These are phyloP conservation scores for Acacia concinna DNA, from an alignment of 331 rosid genomes.

Conservation along the genomic window DNA sequence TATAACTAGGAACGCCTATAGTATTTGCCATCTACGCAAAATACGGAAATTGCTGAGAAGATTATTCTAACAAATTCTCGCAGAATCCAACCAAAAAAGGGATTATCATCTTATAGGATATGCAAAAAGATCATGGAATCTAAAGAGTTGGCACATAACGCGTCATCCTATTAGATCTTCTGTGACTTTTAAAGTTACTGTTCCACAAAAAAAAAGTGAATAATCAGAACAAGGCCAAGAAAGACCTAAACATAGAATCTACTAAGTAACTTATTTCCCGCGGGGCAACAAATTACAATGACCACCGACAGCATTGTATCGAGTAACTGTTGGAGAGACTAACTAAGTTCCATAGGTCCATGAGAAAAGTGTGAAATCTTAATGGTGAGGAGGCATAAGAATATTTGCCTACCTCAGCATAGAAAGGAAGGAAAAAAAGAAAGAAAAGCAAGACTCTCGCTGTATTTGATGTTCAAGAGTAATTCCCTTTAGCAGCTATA, in stretches of 20 bases:
- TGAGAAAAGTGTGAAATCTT: neutral
- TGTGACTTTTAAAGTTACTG: neutral
- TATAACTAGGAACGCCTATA: neutral
- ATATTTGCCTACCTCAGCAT: neutral
- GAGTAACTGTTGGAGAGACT: neutral
- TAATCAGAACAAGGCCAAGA: neutral
- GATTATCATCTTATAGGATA: slow-evolving; percentile 10
- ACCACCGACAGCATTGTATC: neutral
- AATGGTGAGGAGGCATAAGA: neutral
- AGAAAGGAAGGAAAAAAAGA: neutral
- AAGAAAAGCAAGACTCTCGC: neutral
- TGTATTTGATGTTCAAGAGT: neutral
- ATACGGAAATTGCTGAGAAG: neutral
- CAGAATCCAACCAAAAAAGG: slow-evolving; percentile 5
- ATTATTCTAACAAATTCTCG: neutral
- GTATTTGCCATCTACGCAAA: neutral
- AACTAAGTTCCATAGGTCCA: neutral
- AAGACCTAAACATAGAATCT: slow-evolving; percentile 10
- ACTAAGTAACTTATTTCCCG: neutral
- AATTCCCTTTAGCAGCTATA: neutral
- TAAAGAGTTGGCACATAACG: neutral
- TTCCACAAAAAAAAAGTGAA: neutral
- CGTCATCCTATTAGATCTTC: neutral
- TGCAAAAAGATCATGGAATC: neutral
- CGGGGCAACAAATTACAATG: neutral